Evolutionary conservation across 208 protist genomes (phyloP).

Genomic region (Trypanosoma cruzi): DNA sequence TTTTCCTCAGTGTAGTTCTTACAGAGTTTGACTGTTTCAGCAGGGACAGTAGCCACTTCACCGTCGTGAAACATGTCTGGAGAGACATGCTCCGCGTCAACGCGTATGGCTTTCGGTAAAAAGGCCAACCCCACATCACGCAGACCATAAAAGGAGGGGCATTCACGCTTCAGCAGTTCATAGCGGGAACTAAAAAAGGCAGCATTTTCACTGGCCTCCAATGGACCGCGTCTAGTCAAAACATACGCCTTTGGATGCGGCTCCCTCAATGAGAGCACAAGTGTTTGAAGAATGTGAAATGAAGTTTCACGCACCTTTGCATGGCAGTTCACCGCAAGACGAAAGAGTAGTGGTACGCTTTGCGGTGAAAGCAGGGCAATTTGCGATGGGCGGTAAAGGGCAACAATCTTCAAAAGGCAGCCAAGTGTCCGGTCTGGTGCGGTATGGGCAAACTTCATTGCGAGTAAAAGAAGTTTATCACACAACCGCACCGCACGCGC

Average conservation of each 20-base stretch:
- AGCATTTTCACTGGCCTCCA: conserved; percentile 19
- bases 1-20: conserved; percentile 4
- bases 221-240: conserved; percentile 9
- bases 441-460: conserved; percentile 2
- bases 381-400: conserved; percentile 8
- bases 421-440: conserved; percentile 11
- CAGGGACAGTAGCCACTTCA: conserved; percentile 4
- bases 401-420: conserved; percentile 15
- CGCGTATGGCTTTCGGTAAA: conserved; percentile 15
- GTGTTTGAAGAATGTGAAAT: conserved; percentile 24
- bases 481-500: not conserved
- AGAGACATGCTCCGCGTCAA: conserved; percentile 12
- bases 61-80: conserved; percentile 25
- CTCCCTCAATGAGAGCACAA: conserved; percentile 24
- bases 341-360: conserved; percentile 20
- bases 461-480: conserved; percentile 23
- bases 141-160: conserved; percentile 26
- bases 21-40: not conserved
- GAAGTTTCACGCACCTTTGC: conserved; percentile 7
- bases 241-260: conserved; percentile 12
- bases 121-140: conserved; percentile 26
- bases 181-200: conserved; percentile 27
- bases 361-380: conserved; percentile 22
- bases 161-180: conserved; percentile 18
- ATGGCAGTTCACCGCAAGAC: conserved; percentile 18